Base-by-base conservation (phyloP, 164 flowering plant genomes). In the Umbellularia californica region DNA sequence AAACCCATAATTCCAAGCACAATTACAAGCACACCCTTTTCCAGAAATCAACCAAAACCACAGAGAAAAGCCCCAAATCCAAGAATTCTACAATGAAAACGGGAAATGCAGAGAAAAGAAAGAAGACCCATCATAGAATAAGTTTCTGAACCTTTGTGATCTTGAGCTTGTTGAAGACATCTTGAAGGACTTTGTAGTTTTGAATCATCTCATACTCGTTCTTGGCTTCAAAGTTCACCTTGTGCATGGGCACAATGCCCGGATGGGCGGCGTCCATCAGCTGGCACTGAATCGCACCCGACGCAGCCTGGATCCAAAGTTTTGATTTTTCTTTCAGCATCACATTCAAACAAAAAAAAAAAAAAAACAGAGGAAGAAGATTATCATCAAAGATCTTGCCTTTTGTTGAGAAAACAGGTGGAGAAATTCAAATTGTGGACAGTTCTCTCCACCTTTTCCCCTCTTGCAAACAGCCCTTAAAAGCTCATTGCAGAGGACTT, bases 161-260 rank as follows among this genome's bases (percentile, higher is more conserved):
- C 82, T 94, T 96, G 80, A 92, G 95, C 78, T 96, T 96, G 77
- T 89, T 96, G 83, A 96, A 96, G 13, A 96, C 97, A 50, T 96
- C 99, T 72, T 96, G 99, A 71, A 96, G 97, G 22, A 96, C 95
- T 83, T 96, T 96, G 81, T 94, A 96, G 75, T 96, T 96, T 85
- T 96, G 98, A 67, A 96, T 96, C 98, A 91, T 93, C 77, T 96
- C 99, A 79, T 96, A 96, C 88, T 96, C 99, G 67, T 12, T 91
- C 84, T 94, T 96, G 25, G 98, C 99, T 22, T 94, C 97, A 74
- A 92, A 96, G 73, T 94, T 94, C 71, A 96, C 99, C 84, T 94
- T 96, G 87, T 96, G 98, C 97, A 96, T 92, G 74, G 97, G 99
- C 17, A 96, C 99, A 60, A 85, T 82, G 58, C 97, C 99, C 0